A percentile compares a stretch with the other conserved stretches of the same genome.
phyloP scores from a whole-genome alignment of 2,329 filamentous ascomycete species.

The Zasmidium citrigriseum region DNA sequence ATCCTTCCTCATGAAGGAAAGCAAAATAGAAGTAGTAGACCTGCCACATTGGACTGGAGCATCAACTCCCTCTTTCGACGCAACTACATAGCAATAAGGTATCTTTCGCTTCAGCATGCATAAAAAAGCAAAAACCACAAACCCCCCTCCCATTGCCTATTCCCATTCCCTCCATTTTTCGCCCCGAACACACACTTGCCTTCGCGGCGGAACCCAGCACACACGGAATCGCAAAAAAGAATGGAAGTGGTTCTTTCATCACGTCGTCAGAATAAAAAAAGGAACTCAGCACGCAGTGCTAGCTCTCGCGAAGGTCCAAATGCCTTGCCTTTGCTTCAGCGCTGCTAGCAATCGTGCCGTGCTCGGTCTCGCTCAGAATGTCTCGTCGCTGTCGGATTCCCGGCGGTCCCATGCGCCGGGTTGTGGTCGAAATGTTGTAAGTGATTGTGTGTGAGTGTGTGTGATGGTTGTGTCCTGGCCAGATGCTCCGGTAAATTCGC shows the following conservation, averaged over 20 bases:
- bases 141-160: background rate
- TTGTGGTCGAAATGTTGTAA: background rate
- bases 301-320: background rate
- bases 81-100: background rate
- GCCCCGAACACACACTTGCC: too few relatives aligned
- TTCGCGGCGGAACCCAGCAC: too few relatives aligned
- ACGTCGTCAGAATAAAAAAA: background rate
- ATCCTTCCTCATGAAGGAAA: too few relatives aligned
- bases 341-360: background rate
- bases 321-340: background rate
- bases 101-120: background rate
- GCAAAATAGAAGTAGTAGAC: too few relatives aligned
- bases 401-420: background rate
- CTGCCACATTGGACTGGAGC: background rate
- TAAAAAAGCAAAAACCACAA: too few relatives aligned
- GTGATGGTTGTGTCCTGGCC: too few relatives aligned
- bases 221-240: too few relatives aligned
- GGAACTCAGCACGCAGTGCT: background rate
- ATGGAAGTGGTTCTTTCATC: background rate
- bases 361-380: background rate
- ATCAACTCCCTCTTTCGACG: background rate
- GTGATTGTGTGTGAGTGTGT: background rate
- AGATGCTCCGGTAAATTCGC: background rate
- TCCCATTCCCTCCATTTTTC: background rate
- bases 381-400: background rate